Evolutionary conservation across 805 yeast genomes (phyloP).

Genomic region (Candida ovalis): DNA sequence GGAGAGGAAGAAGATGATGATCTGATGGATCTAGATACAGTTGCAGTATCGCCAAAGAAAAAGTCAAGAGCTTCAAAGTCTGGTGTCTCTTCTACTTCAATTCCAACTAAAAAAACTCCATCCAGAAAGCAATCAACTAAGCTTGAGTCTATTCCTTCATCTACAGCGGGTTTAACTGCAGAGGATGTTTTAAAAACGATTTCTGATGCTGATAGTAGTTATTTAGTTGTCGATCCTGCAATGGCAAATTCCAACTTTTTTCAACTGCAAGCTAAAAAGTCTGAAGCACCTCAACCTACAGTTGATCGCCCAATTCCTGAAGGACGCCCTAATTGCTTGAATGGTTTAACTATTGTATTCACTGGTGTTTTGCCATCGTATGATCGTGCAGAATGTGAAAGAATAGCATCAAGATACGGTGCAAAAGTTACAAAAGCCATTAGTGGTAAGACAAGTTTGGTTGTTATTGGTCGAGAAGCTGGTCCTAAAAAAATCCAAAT

Average conservation of each 20-base stretch:
- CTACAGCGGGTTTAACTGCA: conserved; percentile 35
- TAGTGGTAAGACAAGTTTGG: conserved; percentile 79
- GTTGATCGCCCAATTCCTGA: conserved; percentile 58
- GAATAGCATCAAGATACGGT: conserved; percentile 79
- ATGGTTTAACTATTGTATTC: conserved; percentile 88
- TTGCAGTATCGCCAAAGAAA: background rate
- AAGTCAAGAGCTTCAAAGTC: background rate
- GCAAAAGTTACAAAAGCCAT: conserved; percentile 87
- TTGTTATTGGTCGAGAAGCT: conserved; percentile 92
- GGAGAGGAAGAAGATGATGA: conserved; percentile 1
- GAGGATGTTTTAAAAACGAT: conserved; percentile 57
- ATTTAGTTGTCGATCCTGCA: conserved; percentile 36
- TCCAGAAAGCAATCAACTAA: conserved; percentile 4
- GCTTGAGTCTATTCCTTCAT: background rate
- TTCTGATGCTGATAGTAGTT: conserved; percentile 64
- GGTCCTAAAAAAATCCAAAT: conserved; percentile 92
- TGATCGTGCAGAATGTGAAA: conserved; percentile 72
- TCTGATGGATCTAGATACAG: background rate
- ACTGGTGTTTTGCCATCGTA: conserved; percentile 84
- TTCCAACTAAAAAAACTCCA: background rate
- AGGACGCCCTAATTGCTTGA: conserved; percentile 80
- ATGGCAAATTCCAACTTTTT: conserved; percentile 48
- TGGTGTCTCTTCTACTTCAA: background rate
- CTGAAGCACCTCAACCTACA: conserved; percentile 31
- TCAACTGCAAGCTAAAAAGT: conserved; percentile 50